phyloP scores from a whole-genome alignment of 306 rosid genomes.

The Rosa chinensis region DNA sequence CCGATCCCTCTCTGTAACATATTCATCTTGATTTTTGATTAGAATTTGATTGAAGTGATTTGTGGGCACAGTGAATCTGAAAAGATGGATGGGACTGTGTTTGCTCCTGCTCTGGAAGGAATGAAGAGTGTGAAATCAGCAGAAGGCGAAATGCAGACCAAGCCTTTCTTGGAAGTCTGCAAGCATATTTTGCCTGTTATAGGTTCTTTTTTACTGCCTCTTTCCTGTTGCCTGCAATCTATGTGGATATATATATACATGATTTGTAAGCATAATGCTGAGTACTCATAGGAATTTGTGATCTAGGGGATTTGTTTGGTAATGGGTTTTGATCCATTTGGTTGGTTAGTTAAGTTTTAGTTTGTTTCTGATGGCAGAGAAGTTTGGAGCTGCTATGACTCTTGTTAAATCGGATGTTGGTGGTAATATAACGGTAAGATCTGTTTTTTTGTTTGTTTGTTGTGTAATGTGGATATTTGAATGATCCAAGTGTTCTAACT shows the following conservation, averaged over 20 bases:
- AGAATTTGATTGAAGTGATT: too few relatives aligned
- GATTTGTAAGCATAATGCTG: background rate
- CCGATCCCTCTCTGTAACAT: background rate
- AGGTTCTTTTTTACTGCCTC: conserved; percentile 9
- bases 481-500: conserved; percentile 24
- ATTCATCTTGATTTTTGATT: background rate
- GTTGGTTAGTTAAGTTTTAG: background rate
- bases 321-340: background rate
- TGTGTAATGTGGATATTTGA: background rate
- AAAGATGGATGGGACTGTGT: conserved; percentile 75
- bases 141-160: conserved; percentile 69
- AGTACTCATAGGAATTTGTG: background rate
- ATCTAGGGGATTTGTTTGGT: too few relatives aligned
- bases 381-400: conserved; percentile 95
- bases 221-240: background rate
- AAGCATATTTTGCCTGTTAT: conserved; percentile 84
- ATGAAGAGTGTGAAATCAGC: conserved; percentile 64
- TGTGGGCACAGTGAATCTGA: conserved; percentile 34
- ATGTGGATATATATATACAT: background rate
- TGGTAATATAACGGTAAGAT: conserved; percentile 76
- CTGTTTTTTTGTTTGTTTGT: background rate
- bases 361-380: conserved; percentile 46
- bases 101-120: conserved; percentile 80
- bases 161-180: conserved; percentile 92
- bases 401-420: conserved; percentile 87